Base-by-base conservation (phyloP, 768 basidiomycete genomes). In the Agaricus blazei region DNA sequence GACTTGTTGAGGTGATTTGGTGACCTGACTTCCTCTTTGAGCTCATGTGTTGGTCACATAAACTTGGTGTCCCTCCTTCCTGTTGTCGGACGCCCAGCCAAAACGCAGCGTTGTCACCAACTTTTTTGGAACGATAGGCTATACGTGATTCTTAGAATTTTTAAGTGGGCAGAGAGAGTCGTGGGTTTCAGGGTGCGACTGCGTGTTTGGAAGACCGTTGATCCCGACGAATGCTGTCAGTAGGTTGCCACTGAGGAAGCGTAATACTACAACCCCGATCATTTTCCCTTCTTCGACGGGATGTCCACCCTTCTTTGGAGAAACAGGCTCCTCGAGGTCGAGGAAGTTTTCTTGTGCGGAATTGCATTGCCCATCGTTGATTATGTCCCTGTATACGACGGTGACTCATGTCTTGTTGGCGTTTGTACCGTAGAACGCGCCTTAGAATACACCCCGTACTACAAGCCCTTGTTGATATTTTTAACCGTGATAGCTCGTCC, bases 231-330 rank as follows among this genome's bases (percentile, higher is more conserved):
- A 34, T 40, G 31, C 31, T 45, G 12, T 28, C 27, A 48, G 15
- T 48, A 28, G 15, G n/a, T 48, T 14, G 9, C 27, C 27, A 28
- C n/a, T 52, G 42, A 45, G 14, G 34, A 24, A 12, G 12, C 19
- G 24, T 37, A 37, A 15, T 3, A 52, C 44, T 31, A 44, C 44
- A 44, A 52, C 29, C 43, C 52, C 52, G 52, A 52, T 52, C 52
- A 52, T 24, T 52, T 52, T 31, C 9, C 34, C 31, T 36, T 52
- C 50, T 26, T 29, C 50, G 31, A 24, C 34, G 52, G 52, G 29
- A 3, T 31, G 11, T 37, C 19, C 27, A 45, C 34, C 34, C 34
- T 36, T 42, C 42, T 27, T 44, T 44, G 14, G 42, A 42, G 19
- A 40, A 27, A 28, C 23, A 28, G 36, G 11, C 41, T 26, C 4